phyloP scores from a whole-genome alignment of 2,329 filamentous ascomycete species.

The Microascus cirrosus region DNA sequence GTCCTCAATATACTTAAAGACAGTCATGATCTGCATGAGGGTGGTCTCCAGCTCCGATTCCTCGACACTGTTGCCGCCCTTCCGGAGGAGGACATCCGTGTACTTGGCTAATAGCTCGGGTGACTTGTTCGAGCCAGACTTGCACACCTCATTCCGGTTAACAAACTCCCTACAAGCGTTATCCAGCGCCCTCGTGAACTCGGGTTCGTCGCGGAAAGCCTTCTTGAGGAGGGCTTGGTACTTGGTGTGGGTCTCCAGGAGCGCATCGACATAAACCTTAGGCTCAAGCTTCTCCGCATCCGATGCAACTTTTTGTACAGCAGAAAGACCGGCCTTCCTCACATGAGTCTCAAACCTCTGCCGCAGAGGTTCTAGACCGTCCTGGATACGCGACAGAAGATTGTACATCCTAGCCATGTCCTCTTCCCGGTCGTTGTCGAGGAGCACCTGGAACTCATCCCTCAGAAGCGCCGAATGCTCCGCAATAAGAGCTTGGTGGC shows the following conservation, averaged over 20 bases:
- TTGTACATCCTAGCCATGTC: constrained; percentile 97
- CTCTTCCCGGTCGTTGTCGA: constrained; percentile 89
- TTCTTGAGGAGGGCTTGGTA: constrained; percentile 86
- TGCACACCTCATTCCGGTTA: constrained; percentile 94
- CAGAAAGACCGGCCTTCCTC: constrained; percentile 73
- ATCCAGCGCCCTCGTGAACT: constrained; percentile 91
- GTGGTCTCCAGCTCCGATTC: constrained; percentile 88
- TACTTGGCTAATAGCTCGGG: constrained; percentile 94
- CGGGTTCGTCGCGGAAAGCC: constrained; percentile 89
- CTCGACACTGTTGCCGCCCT: constrained; percentile 84
- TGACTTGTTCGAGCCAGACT: constrained; percentile 83
- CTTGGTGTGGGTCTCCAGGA: constrained; percentile 87
- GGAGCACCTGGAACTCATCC: constrained; percentile 88
- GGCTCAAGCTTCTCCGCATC: constrained; percentile 87
- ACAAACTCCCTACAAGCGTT: constrained; percentile 98
- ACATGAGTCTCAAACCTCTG: constrained; percentile 87
- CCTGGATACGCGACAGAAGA: constrained; percentile 76
- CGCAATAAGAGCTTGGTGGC: constrained; percentile 79
- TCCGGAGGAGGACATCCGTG: constrained; percentile 83
- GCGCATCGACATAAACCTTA: constrained; percentile 90
- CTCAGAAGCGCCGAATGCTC: constrained; percentile 78
- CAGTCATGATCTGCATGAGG: constrained; percentile 90
- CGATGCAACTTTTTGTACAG: constrained; percentile 81
- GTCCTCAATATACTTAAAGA: constrained; percentile 99
- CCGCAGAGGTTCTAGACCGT: constrained; percentile 81